Percentiles rank a stretch among this genome's conserved stretches.
phyloP scores from a whole-genome alignment of 371 early-diverging fungal species.

The Smittium culicis region DNA sequence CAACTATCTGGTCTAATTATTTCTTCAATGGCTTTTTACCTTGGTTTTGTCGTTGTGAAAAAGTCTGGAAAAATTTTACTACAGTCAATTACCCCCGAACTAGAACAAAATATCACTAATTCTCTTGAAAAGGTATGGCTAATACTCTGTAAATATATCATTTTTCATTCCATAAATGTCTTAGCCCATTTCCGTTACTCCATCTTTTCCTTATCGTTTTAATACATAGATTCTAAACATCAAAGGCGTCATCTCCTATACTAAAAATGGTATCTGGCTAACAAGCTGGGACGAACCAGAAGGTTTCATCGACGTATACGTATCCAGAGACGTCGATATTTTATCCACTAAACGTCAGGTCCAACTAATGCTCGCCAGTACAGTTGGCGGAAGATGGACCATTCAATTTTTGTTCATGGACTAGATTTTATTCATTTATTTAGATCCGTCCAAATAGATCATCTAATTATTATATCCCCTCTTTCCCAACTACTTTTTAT shows the following conservation, averaged over 20 bases:
- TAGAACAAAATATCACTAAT: background rate
- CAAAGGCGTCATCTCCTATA: constrained; percentile 5
- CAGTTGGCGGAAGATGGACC: constrained; percentile 5
- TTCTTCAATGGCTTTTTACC: background rate
- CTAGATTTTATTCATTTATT: too few relatives aligned
- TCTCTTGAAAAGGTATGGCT: background rate
- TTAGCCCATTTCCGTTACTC: background rate
- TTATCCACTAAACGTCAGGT: background rate
- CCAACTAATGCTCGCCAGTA: background rate
- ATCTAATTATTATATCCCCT: too few relatives aligned
- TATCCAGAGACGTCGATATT: background rate
- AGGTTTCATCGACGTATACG: constrained; percentile 4
- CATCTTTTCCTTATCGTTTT: background rate
- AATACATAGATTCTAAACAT: background rate
- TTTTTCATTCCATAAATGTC: too few relatives aligned
- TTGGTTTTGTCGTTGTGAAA: background rate
- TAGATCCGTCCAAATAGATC: too few relatives aligned
- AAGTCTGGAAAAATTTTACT: background rate
- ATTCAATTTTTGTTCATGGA: constrained; percentile 4
- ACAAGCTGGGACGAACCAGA: constrained; percentile 5
- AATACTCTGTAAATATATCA: too few relatives aligned
- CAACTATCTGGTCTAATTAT: background rate
- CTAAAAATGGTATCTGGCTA: background rate
- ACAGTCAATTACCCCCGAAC: background rate
- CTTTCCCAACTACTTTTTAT: background rate